Evolutionary conservation across 2,329 filamentous ascomycete genomes (phyloP).

Genomic region (Pseudogymnoascus sp.): DNA sequence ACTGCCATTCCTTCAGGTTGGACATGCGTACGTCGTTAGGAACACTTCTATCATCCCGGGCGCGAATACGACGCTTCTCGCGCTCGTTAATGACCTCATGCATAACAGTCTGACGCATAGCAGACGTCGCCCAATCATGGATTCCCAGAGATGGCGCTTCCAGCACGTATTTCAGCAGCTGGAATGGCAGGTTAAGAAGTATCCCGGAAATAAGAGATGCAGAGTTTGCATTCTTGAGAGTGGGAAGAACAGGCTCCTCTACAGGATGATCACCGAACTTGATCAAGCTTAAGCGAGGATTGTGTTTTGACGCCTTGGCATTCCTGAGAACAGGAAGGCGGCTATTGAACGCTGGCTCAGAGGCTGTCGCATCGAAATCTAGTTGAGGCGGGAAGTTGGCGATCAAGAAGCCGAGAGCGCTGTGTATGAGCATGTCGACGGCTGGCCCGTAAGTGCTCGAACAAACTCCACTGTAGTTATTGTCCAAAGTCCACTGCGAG

Average conservation of each 20-base stretch:
- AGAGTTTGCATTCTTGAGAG: slow-evolving; percentile 25
- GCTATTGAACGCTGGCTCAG: slow-evolving; percentile 38
- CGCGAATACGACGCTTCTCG: slow-evolving; percentile 41
- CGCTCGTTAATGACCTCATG: slow-evolving; percentile 46
- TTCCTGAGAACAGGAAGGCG: slow-evolving; percentile 33
- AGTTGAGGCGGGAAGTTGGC: slow-evolving; percentile 53
- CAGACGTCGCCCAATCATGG: slow-evolving; percentile 39
- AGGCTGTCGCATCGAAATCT: slow-evolving; percentile 43
- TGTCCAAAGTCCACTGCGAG: slow-evolving; percentile 27
- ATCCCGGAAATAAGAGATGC: slow-evolving; percentile 51
- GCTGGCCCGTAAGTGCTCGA: slow-evolving; percentile 46
- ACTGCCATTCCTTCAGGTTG: slow-evolving; percentile 23
- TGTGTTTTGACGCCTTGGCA: slow-evolving; percentile 29
- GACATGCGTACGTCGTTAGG: slow-evolving; percentile 22
- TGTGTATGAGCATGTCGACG: slow-evolving; percentile 45
- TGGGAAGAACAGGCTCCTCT: slow-evolving; percentile 27
- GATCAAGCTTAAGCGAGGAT: slow-evolving; percentile 53
- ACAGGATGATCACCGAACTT: slow-evolving; percentile 59
- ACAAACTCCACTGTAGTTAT: slow-evolving; percentile 23
- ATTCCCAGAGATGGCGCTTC: slow-evolving; percentile 50
- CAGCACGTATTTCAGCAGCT: slow-evolving; percentile 55
- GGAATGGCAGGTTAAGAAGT: slow-evolving; percentile 61
- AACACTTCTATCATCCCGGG: slow-evolving; percentile 16
- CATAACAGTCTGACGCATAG: slow-evolving; percentile 41
- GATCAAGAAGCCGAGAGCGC: slow-evolving; percentile 50